These are phyloP conservation scores for Alternaria postmessia DNA, from an alignment of 2,329 filamentous ascomycete species.

Conservation along the genomic window DNA sequence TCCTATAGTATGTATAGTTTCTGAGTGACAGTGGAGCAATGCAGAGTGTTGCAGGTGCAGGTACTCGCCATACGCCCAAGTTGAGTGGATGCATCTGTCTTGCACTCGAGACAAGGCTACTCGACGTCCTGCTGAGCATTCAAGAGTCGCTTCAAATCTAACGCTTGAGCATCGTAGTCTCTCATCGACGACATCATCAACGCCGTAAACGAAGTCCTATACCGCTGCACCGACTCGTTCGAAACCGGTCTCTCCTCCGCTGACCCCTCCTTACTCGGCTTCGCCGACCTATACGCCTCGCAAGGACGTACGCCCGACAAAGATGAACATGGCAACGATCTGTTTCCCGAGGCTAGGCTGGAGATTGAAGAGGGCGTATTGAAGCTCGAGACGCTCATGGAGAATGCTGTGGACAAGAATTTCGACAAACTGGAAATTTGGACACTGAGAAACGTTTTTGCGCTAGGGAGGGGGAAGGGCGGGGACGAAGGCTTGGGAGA, in stretches of 20 bases:
- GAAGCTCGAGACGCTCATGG: conserved; percentile 60
- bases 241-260: conserved; percentile 81
- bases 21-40: background rate
- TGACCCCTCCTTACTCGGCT: conserved; percentile 81
- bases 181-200: conserved; percentile 99
- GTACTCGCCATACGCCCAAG: conserved; percentile 14
- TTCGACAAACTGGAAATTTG: conserved; percentile 72
- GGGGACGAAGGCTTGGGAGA: conserved; percentile 66
- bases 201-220: conserved; percentile 90
- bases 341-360: conserved; percentile 61
- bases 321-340: conserved; percentile 50
- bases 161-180: conserved; percentile 62
- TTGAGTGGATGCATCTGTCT: background rate
- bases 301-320: conserved; percentile 56
- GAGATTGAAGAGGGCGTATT: conserved; percentile 84
- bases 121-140: background rate
- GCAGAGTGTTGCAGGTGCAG: background rate
- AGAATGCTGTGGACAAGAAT: conserved; percentile 59
- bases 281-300: conserved; percentile 62
- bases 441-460: conserved; percentile 77
- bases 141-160: background rate
- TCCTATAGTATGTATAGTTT: conserved; percentile 72
- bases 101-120: background rate
- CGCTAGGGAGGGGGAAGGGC: conserved; percentile 61
- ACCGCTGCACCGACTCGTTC: conserved; percentile 86